Base-by-base conservation (phyloP, 495 filamentous ascomycete genomes). In the Hypoxylon lenormandii region DNA sequence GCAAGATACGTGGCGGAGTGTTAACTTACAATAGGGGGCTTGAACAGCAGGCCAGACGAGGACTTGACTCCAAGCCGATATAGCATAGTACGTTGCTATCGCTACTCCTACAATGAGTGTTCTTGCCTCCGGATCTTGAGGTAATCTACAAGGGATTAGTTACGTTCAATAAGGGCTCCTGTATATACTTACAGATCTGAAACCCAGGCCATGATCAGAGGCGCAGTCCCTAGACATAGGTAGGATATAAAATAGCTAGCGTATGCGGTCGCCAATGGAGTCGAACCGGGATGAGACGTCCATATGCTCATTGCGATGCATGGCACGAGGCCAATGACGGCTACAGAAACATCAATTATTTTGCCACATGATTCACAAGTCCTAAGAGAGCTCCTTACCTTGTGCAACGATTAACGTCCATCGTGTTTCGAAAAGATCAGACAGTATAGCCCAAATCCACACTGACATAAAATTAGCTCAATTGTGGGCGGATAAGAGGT, bases 21-120 rank as follows among this genome's bases (percentile, higher is more conserved):
- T n/a, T 15, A 16, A 70, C 75, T 11, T 64, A 80, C 79, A 80
- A 26, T 77, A 77, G 18, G 79, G 79, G 5, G 79, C 79, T 52
- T 80, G 72, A 6, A 74, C 69, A 12, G 79, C 79, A 1, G 79
- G 79, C 79, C 79, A 80, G n/a, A 80, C 72, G 4, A 80, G 74
- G 1, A 80, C 79, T 49, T 80, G 79, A 5, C 75, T 78, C 79
- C 79, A 80, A 0, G 79, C 72, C 13, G 78, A 66, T 3, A 80
- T 60, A 6, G 76, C 79, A 45, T 80, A 80, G 36, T 80, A 76
- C 3, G 75, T 69, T 26, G 79, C 79, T 13, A 80, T 76, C 2
- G 79, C 76, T 30, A 79, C 71, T 10, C 77, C 78, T 4, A 81
- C 74, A 28, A 80, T 76, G 48, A 79, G 60, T 1, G 79, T 73